These are phyloP conservation scores for Musa beccarii DNA, from an alignment of 176 grass and related monocot genomes.

Conservation along the genomic window DNA sequence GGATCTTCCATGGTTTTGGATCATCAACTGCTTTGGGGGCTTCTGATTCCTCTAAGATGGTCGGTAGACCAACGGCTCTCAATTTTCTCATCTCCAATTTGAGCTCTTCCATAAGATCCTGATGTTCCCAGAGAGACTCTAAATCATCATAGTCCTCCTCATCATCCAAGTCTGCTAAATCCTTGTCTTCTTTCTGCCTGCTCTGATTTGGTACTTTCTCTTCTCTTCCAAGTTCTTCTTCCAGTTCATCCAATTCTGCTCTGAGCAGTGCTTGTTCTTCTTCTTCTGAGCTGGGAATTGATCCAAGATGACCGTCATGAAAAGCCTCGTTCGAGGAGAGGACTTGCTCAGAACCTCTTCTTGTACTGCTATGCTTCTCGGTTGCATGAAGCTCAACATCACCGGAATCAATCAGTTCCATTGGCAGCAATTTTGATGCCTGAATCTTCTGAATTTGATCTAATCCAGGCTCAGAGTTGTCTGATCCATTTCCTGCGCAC, in stretches of 20 bases:
- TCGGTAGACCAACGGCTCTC: conserved; percentile 51
- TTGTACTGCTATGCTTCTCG: not conserved
- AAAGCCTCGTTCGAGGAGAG: conserved; percentile 2
- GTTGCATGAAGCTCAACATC: not conserved
- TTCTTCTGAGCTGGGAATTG: not conserved
- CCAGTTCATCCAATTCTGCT: conserved; percentile 16
- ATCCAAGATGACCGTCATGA: conserved; percentile 2
- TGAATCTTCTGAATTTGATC: not conserved
- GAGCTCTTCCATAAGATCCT: conserved; percentile 84
- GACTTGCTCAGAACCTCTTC: not conserved
- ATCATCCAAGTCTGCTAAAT: conserved; percentile 48
- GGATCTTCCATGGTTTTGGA: conserved; percentile 77
- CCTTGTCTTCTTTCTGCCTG: conserved; percentile 32
- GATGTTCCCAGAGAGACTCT: conserved; percentile 86
- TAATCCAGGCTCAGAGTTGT: conserved; percentile 3
- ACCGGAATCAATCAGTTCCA: conserved; percentile 10
- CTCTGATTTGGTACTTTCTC: conserved; percentile 21
- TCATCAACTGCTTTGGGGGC: conserved; percentile 67
- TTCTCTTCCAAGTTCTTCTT: conserved; percentile 27
- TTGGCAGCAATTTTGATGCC: conserved; percentile 6
- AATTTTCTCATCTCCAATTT: conserved; percentile 83
- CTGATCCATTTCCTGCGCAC: not conserved
- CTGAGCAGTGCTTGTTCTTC: not conserved
- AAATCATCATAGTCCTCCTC: conserved; percentile 57
- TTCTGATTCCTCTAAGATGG: conserved; percentile 87